Evolutionary conservation across 495 filamentous ascomycete species (phyloP), one percentile per base, ranked within the genome.

Genomic region (Tetracladium marchalianum): DNA sequence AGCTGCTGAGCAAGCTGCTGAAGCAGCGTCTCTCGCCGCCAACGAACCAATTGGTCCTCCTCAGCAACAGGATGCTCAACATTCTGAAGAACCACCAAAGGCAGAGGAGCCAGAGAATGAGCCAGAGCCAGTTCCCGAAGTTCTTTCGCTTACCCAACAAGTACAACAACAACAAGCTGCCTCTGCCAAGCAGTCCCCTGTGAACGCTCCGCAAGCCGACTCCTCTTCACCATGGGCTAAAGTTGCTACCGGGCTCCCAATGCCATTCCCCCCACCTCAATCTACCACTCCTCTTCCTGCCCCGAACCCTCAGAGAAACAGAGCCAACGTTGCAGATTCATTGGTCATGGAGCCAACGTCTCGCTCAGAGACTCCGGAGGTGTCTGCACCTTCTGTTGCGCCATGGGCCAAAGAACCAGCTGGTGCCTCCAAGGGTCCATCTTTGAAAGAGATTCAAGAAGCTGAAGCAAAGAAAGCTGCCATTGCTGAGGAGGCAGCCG

Each of bases 361-460:
- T 33, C 79, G 76, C 33, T 84, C 85, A 1, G 82, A 85, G 50
- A 90, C 88, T 7, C 87, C 74, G 10, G 74, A 76, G 33, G 64
- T 69, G 2, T 53, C 62, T 1, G 62, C 62, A 12, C 71, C 86
- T 3, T 82, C 87, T 1, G 70, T 95, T 39, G 92, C 92, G 1
- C 92, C 92, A 1, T 98, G 92, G 92, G 92, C 92, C 5, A 90
- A 88, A 61, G 87, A 96, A 50, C 68, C 73, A 10, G 69, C 76
- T 16, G 89, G 89, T 57, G 63, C 78, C 15, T 78, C 85, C 24
- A 96, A 87, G 67, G 88, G 86, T 0, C 92, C 90, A 2, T 95
- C 90, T 45, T 72, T 98, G 45, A 96, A 87, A 66, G 90, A 98
- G 57, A 98, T 98, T 34, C 92, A 98, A 59, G 92, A 95, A 64